Conservation (phyloP, 768 basidiomycete species). For the Omphalotus guepiniiformis region DNA sequence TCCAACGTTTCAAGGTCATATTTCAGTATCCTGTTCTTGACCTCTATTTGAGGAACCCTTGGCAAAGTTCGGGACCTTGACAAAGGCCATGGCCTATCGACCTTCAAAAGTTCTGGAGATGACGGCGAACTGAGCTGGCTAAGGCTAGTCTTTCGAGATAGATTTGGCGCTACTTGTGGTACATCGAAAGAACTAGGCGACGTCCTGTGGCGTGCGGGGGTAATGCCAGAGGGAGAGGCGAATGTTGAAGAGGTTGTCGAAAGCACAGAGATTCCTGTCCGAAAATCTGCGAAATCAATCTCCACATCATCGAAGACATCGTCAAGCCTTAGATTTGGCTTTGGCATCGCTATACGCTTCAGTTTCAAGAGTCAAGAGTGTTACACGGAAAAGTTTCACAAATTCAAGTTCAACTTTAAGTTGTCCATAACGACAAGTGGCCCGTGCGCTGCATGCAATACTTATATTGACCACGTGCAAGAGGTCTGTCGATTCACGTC, state of each 20-base stretch:
- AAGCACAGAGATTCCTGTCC: conserved; percentile 4
- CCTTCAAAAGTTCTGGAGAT: conserved; percentile 18
- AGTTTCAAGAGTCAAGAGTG: no score
- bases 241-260: conserved; percentile 6
- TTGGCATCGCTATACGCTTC: no score
- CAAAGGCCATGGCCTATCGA: conserved; percentile 17
- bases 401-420: no score
- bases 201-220: not conserved
- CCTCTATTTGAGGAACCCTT: conserved; percentile 28
- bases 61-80: conserved; percentile 47
- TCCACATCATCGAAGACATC: conserved; percentile 8
- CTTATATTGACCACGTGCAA: no score
- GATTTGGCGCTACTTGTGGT: conserved; percentile 5
- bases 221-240: not conserved
- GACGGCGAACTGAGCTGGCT: conserved; percentile 21
- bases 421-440: no score
- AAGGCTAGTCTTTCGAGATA: conserved; percentile 18
- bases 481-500: no score
- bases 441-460: no score
- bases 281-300: conserved; percentile 7
- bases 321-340: conserved; percentile 4
- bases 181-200: conserved; percentile 3
- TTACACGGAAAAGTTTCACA: no score
- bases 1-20: conserved; percentile 38
- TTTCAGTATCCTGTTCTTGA: conserved; percentile 24